These are phyloP conservation scores for Pulveroboletus sp. DNA, from an alignment of 768 basidiomycete species.

Conservation along the genomic window DNA sequence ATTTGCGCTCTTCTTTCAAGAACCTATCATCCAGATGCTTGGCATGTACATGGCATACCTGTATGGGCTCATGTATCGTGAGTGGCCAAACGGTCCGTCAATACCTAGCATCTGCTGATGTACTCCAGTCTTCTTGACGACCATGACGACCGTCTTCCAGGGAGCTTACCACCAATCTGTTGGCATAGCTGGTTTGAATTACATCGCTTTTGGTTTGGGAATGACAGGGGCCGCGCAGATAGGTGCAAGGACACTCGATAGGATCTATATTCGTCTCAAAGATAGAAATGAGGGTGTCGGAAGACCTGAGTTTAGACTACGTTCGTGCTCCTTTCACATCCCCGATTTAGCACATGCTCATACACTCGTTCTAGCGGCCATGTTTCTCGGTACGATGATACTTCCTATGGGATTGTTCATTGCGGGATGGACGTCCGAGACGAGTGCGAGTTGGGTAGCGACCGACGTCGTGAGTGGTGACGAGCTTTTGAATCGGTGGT, in stretches of 20 bases:
- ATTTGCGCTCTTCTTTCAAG: conserved; percentile 52
- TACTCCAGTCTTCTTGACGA: conserved; percentile 60
- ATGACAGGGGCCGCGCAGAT: conserved; percentile 46
- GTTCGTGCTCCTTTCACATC: conserved; percentile 25
- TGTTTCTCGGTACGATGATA: conserved; percentile 53
- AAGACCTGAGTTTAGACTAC: conserved; percentile 50
- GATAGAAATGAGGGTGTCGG: conserved; percentile 50
- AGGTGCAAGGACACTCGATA: conserved; percentile 55
- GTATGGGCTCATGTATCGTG: conserved; percentile 59
- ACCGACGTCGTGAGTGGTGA: conserved; percentile 52
- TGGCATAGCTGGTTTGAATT: conserved; percentile 64
- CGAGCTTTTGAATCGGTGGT: no score
- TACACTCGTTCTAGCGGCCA: conserved; percentile 38
- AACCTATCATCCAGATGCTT: conserved; percentile 66
- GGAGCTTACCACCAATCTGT: conserved; percentile 47
- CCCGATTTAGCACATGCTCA: not conserved
- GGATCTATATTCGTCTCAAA: conserved; percentile 46
- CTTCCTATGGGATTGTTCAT: conserved; percentile 67
- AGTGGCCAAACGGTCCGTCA: conserved; percentile 16
- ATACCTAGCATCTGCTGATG: not conserved
- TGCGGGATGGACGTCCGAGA: conserved; percentile 64
- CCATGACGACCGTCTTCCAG: conserved; percentile 55
- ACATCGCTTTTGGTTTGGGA: conserved; percentile 67
- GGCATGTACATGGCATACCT: conserved; percentile 66
- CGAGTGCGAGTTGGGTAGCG: conserved; percentile 61